Evolutionary conservation across 345 rosid genomes (phyloP), one percentile per base, ranked within the genome.

Genomic region (Eucalyptus pauciflora): DNA sequence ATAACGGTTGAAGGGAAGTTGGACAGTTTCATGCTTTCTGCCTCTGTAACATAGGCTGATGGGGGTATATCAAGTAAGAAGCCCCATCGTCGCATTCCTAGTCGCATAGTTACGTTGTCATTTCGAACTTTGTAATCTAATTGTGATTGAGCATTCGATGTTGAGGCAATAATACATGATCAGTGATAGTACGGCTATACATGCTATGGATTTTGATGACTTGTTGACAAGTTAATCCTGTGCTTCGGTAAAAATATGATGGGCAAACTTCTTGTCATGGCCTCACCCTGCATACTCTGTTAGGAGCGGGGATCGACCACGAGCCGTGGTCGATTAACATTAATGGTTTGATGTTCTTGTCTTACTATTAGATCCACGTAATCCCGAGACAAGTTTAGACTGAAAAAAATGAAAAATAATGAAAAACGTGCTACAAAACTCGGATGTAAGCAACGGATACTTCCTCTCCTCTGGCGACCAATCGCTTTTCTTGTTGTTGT

Each of bases 11-110:
- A 29, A 27, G 95, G 89, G 4, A 88, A 56, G 49, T 3, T 90
- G 37, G 86, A 46, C 7, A 41, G 46, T 86, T 17, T 85, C 7
- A 86, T 76, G 64, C 52, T 89, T 6, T 92, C 93, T n/a, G 92
- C 89, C 4, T 52, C 92, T 56, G 88, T 93, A 91, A 43, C 86
- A 33, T 93, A 94, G 95, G 87, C 76, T 49, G 94, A 94, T 81
- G 94, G 91, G 2, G 83, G 54, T 46, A 20, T 93, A 91, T 86
- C 29, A 88, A 50, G 95, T 93, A 25, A 93, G 92, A 67, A 93
- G 94, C 50, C 94, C 94, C 8, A 45, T 93, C 50, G 93, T 93
- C 4, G 89, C 89, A 43, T 88, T 69, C 24, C 14, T 60, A 27
- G 67, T 60, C 7, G 2, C 31, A 60, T 60, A 1, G 29, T 25